Conservation (phyloP, 2,329 filamentous ascomycete species). For the Raffaelea ambrosiae region DNA sequence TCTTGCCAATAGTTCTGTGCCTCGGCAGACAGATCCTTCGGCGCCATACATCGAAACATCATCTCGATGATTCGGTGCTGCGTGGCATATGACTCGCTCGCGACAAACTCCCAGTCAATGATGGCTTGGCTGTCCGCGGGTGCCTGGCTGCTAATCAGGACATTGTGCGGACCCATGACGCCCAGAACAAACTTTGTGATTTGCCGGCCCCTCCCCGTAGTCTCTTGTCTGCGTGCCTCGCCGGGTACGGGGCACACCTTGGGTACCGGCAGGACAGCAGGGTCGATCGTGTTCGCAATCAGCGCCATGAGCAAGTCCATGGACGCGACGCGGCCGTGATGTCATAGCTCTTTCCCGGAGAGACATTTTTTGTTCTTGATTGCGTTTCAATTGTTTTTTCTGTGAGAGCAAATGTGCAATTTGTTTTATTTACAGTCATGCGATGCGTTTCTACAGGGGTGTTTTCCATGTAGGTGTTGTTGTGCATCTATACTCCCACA, state of each 20-base stretch:
- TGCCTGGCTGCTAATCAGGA: background rate
- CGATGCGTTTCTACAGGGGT: too few relatives aligned
- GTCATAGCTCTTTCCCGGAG: background rate
- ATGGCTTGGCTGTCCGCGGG: background rate
- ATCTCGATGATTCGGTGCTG: background rate
- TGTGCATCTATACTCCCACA: too few relatives aligned
- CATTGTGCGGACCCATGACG: background rate
- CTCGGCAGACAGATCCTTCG: background rate
- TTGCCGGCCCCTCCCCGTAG: background rate
- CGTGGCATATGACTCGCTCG: background rate
- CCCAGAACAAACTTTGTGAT: background rate
- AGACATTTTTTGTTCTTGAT: too few relatives aligned
- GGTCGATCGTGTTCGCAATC: background rate
- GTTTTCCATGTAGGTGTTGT: too few relatives aligned
- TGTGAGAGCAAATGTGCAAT: too few relatives aligned
- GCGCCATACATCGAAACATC: background rate
- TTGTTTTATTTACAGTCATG: too few relatives aligned
- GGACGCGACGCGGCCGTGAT: background rate
- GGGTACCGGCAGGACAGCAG: background rate
- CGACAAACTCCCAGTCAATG: background rate
- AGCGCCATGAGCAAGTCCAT: background rate
- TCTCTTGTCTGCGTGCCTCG: background rate
- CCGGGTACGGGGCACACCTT: background rate
- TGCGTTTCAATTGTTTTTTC: too few relatives aligned
- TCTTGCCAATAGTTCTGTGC: background rate